These are phyloP conservation scores for Pseudoscleropodium purum DNA, from an alignment of 225 moss, liverwort and hornwort genomes.

Conservation along the genomic window DNA sequence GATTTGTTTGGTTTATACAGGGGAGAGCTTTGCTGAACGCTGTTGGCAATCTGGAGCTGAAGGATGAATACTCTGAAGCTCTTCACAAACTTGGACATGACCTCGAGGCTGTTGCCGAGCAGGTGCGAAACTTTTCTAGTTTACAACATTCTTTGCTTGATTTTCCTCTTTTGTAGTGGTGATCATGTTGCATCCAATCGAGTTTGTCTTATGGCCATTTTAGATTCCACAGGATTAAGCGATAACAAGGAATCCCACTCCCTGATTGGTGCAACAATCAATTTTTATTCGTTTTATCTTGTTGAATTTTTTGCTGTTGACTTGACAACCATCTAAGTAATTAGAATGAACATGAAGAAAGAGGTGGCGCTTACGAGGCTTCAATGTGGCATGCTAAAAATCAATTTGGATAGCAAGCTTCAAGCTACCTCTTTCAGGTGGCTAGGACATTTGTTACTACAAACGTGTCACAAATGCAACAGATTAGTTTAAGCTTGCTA, in stretches of 20 bases:
- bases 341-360: not conserved
- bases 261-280: not conserved
- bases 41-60: slow-evolving; percentile 82
- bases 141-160: not conserved
- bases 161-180: not conserved
- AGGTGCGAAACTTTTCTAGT: slow-evolving; percentile 25
- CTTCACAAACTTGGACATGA: slow-evolving; percentile 78
- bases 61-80: slow-evolving; percentile 65
- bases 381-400: not conserved
- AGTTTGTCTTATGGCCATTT: not conserved
- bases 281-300: not conserved
- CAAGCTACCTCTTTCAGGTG: not conserved
- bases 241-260: not conserved
- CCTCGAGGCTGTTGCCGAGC: slow-evolving; percentile 76
- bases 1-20: slow-evolving; percentile 6
- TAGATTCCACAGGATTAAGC: not conserved
- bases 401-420: not conserved
- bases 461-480: not conserved
- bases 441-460: not conserved
- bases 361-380: not conserved
- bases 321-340: not conserved
- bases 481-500: not conserved
- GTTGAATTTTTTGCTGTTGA: not conserved
- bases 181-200: not conserved
- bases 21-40: slow-evolving; percentile 84